A percentile compares a stretch with the other conserved stretches of the same genome.
phyloP scores from a whole-genome alignment of 139 green algal species.

The Trebouxia sp. region DNA sequence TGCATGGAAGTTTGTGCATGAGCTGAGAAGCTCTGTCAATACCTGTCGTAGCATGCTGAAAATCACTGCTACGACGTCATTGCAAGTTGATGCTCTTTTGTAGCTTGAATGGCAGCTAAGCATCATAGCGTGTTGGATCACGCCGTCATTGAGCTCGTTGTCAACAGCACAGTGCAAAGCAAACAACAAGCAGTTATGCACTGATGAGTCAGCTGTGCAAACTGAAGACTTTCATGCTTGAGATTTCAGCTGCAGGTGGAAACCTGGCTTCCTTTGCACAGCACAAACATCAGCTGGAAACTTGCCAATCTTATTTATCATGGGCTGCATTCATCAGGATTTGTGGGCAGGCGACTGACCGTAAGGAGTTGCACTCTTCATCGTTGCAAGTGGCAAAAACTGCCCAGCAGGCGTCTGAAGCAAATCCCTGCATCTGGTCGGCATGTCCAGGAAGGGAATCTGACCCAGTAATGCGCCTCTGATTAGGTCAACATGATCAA shows the following conservation, averaged over 20 bases:
- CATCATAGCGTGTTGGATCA: no score
- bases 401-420: not conserved
- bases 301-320: not conserved
- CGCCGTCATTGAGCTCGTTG: not conserved
- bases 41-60: not conserved
- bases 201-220: not conserved
- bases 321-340: not conserved
- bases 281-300: not conserved
- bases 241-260: not conserved
- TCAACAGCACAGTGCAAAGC: not conserved
- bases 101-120: no score
- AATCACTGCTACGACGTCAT: not conserved
- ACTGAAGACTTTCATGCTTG: not conserved
- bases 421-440: not conserved
- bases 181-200: not conserved
- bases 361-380: not conserved
- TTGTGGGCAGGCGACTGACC: not conserved
- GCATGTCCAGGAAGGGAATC: conserved; percentile 13
- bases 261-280: not conserved
- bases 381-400: not conserved
- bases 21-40: no score
- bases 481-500: conserved; percentile 10
- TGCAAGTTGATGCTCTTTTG: not conserved
- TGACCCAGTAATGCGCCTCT: conserved; percentile 1
- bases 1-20: not conserved